Percentiles rank a stretch among this genome's conserved stretches.
These are phyloP conservation scores for Sclerotinia trifoliorum DNA, from an alignment of 2,329 filamentous ascomycete species.

Conservation along the genomic window DNA sequence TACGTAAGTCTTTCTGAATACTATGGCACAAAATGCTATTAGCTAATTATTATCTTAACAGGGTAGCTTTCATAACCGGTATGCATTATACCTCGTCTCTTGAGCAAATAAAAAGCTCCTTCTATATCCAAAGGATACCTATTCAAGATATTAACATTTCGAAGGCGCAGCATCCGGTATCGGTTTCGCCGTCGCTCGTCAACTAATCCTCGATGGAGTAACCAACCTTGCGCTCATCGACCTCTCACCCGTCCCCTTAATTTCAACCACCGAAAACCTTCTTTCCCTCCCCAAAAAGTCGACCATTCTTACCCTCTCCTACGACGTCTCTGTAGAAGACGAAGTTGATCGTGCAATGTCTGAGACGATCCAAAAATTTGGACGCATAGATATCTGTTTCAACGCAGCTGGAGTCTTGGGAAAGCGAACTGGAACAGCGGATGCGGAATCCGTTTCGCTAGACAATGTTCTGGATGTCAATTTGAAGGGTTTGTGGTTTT, in stretches of 20 bases:
- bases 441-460: conserved; percentile 27
- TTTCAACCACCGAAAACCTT: conserved; percentile 2
- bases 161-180: conserved; percentile 33
- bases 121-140: too few species aligned
- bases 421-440: conserved; percentile 29
- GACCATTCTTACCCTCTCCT: conserved; percentile 21
- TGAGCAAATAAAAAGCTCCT: background rate
- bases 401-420: conserved; percentile 47
- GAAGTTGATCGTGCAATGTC: conserved; percentile 29
- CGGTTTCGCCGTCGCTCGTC: conserved; percentile 29
- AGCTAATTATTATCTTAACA: background rate
- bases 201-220: conserved; percentile 30
- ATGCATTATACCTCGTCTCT: background rate
- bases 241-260: conserved; percentile 20
- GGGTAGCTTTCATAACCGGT: conserved; percentile 34
- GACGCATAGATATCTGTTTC: conserved; percentile 53
- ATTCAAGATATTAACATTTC: background rate
- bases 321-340: conserved; percentile 28
- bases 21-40: too few species aligned
- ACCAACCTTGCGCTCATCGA: conserved; percentile 29
- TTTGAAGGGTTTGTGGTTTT: conserved; percentile 41
- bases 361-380: conserved; percentile 48
- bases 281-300: background rate
- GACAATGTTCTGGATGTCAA: conserved; percentile 42
- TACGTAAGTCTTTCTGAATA: background rate